Conservation (phyloP, 2,329 filamentous ascomycete species). For the Cucurbitaria berberidis region DNA sequence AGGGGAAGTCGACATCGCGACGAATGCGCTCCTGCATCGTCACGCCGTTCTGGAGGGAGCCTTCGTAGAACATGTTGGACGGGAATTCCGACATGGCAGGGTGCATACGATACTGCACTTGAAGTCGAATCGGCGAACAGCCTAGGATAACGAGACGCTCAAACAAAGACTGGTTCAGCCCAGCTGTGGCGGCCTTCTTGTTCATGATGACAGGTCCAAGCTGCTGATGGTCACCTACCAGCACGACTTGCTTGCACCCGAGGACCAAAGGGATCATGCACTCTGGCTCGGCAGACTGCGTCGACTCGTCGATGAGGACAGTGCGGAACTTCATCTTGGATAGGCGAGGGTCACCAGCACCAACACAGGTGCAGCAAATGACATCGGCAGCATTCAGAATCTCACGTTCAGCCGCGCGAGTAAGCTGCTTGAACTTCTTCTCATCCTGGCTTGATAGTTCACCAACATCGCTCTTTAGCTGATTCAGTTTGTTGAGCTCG, state of each 20-base stretch:
- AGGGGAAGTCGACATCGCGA: constrained; percentile 95
- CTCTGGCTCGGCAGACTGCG: constrained; percentile 95
- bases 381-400: constrained; percentile 96
- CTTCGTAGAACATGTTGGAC: constrained; percentile 99
- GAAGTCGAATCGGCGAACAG: constrained; percentile 87
- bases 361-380: constrained; percentile 98
- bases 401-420: constrained; percentile 90
- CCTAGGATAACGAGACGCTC: constrained; percentile 94
- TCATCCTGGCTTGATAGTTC: constrained; percentile 95
- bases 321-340: constrained; percentile 98
- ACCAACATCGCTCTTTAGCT: constrained; percentile 88
- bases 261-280: constrained; percentile 98
- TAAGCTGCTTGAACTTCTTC: constrained; percentile 97
- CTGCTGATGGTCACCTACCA: constrained; percentile 98
- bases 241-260: constrained; percentile 98
- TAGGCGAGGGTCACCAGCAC: constrained; percentile 92
- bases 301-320: constrained; percentile 97
- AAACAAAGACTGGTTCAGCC: constrained; percentile 97
- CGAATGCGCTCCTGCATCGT: constrained; percentile 87
- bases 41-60: constrained; percentile 94
- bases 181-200: constrained; percentile 98
- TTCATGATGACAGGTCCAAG: constrained; percentile 99
- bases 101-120: constrained; percentile 99
- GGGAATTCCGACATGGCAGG: constrained; percentile 96
- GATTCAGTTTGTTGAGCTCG: constrained; percentile 88